phyloP scores from a whole-genome alignment of 768 basidiomycete genomes.

The Phylloporus rhodoxanthus region DNA sequence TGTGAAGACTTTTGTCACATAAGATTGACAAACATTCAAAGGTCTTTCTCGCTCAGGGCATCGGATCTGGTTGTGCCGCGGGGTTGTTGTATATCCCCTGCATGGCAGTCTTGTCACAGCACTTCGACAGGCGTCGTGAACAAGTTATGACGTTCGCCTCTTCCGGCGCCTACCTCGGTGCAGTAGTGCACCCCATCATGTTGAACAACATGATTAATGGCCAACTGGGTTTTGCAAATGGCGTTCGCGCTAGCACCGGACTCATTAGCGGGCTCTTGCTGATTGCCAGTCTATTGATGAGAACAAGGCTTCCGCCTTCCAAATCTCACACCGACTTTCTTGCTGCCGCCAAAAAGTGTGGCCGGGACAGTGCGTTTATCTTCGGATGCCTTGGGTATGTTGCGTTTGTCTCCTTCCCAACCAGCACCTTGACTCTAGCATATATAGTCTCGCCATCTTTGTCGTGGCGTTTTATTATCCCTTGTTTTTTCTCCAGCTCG shows the following conservation, averaged over 20 bases:
- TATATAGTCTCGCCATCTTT: conserved; percentile 26
- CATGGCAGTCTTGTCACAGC: conserved; percentile 46
- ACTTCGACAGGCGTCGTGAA: conserved; percentile 43
- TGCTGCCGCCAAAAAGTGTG: conserved; percentile 17
- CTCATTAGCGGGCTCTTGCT: conserved; percentile 36
- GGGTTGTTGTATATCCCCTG: conserved; percentile 47
- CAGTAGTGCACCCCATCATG: conserved; percentile 57
- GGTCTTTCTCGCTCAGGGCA: conserved; percentile 49
- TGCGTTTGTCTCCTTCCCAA: neutral
- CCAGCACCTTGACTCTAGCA: neutral
- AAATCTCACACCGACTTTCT: conserved; percentile 21
- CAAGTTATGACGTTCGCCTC: conserved; percentile 52
- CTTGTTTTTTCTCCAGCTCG: conserved; percentile 55
- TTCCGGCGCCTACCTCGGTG: conserved; percentile 54
- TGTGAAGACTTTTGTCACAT: too few relatives aligned
- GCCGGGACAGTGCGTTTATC: conserved; percentile 22
- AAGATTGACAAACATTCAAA: conserved; percentile 14
- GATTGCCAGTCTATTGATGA: conserved; percentile 38
- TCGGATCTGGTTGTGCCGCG: conserved; percentile 43
- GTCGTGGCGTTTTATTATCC: conserved; percentile 47
- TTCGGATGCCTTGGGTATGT: conserved; percentile 26
- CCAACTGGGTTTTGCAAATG: conserved; percentile 40
- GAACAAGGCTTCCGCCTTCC: conserved; percentile 35
- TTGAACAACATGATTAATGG: conserved; percentile 46
- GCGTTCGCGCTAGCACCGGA: conserved; percentile 38